Evolutionary conservation across 2,329 filamentous ascomycete species (phyloP).

Genomic region (Rhexocercosporidium sp.): DNA sequence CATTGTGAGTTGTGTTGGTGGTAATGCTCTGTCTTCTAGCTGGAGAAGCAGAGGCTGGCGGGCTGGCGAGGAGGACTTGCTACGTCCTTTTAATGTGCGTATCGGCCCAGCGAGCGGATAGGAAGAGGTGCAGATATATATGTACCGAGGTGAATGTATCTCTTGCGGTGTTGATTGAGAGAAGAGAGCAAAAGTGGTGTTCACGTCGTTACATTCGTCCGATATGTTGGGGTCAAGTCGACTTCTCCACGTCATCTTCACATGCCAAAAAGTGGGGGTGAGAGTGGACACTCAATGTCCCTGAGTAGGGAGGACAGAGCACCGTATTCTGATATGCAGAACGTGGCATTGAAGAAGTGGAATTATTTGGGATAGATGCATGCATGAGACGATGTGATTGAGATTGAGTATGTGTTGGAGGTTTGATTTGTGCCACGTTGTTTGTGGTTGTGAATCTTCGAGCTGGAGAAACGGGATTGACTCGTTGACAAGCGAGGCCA

Average conservation of each 20-base stretch:
- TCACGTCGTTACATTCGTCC: neutral
- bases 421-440: constrained; percentile 11
- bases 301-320: neutral
- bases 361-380: neutral
- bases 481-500: neutral
- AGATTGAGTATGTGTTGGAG: neutral
- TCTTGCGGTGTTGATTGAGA: neutral
- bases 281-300: neutral
- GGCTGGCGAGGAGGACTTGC: neutral
- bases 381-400: neutral
- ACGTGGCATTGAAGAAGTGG: constrained; percentile 7
- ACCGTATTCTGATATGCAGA: neutral
- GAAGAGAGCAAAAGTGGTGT: neutral
- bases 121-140: neutral
- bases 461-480: neutral
- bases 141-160: neutral
- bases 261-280: constrained; percentile 11
- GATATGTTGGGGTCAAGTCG: neutral
- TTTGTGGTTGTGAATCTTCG: neutral
- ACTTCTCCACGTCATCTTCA: constrained; percentile 19
- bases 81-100: neutral
- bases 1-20: neutral
- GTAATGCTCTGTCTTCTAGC: neutral
- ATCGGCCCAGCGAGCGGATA: neutral
- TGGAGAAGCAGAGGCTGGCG: neutral